Evolutionary conservation across 441 rosid species (phyloP).

Genomic region (Sinapis alba): DNA sequence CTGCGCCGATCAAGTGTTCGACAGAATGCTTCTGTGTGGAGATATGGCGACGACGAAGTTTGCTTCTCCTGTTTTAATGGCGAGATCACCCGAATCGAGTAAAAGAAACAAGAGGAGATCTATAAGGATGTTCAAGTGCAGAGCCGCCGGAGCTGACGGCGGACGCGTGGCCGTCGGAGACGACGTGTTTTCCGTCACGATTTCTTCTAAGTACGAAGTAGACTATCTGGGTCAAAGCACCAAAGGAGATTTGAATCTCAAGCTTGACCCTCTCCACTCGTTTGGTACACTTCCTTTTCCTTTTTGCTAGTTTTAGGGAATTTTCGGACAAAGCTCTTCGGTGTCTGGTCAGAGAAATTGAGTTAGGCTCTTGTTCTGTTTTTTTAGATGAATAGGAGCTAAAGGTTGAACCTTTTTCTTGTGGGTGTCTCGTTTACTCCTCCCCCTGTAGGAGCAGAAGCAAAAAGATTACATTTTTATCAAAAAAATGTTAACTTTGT

Average conservation of each 20-base stretch:
- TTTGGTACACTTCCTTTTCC: constrained; percentile 28
- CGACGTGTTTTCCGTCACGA: constrained; percentile 71
- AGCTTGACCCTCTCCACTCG: constrained; percentile 60
- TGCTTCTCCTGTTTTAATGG: constrained; percentile 6
- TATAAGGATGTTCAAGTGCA: constrained; percentile 38
- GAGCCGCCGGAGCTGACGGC: constrained; percentile 41
- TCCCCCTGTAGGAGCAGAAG: background rate
- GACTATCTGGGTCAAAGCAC: constrained; percentile 98
- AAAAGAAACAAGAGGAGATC: constrained; percentile 28
- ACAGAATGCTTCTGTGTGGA: constrained; percentile 30
- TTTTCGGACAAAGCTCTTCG: background rate
- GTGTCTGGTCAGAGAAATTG: constrained; percentile 12
- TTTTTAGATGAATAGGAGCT: background rate
- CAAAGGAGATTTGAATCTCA: constrained; percentile 92
- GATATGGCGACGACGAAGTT: constrained; percentile 24
- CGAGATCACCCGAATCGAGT: background rate
- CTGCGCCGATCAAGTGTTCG: constrained; percentile 31
- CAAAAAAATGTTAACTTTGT: constrained; percentile 6
- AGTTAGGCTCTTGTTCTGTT: background rate
- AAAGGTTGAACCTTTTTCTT: background rate
- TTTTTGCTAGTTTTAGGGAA: background rate
- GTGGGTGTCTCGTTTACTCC: background rate
- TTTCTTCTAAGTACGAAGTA: constrained; percentile 62
- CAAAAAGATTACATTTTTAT: constrained; percentile 19
- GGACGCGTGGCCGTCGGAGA: constrained; percentile 50